A percentile compares a stretch with the other conserved stretches of the same genome.
These are phyloP conservation scores for Lanmaoa pseudosensibilis DNA, from an alignment of 768 basidiomycete genomes.

Conservation along the genomic window DNA sequence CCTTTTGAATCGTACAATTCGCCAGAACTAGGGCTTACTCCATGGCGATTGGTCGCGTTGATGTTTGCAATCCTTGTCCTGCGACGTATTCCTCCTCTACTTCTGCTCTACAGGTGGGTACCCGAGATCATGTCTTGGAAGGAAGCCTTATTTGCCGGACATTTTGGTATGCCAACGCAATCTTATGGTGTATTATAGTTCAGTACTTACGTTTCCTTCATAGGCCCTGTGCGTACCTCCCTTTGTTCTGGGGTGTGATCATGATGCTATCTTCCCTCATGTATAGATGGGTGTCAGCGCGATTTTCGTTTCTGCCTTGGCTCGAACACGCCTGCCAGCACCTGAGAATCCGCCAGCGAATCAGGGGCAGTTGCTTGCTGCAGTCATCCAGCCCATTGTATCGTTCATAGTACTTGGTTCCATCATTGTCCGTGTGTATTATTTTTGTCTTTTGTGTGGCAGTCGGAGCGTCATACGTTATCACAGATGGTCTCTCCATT, in stretches of 20 bases:
- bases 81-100: constrained; percentile 77
- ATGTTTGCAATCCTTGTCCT: constrained; percentile 67
- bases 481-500: constrained; percentile 65
- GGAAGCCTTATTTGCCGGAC: constrained; percentile 89
- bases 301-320: constrained; percentile 81
- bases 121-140: constrained; percentile 84
- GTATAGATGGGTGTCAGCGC: constrained; percentile 88
- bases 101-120: constrained; percentile 77
- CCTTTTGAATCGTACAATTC: constrained; percentile 61
- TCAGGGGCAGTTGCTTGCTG: constrained; percentile 73
- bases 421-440: constrained; percentile 71
- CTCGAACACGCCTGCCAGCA: constrained; percentile 57
- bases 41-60: constrained; percentile 71
- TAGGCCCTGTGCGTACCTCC: constrained; percentile 52
- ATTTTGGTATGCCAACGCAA: constrained; percentile 62
- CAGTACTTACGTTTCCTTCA: constrained; percentile 1
- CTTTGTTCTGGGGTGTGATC: background rate
- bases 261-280: background rate
- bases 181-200: background rate
- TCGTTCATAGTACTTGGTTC: constrained; percentile 86
- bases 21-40: constrained; percentile 57
- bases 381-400: constrained; percentile 77
- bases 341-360: constrained; percentile 60
- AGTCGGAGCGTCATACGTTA: background rate
- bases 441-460: background rate